A percentile compares a stretch with the other conserved stretches of the same genome.
These are phyloP conservation scores for Coniophora puteana DNA, from an alignment of 1,284 basidiomycete species.

Conservation along the genomic window DNA sequence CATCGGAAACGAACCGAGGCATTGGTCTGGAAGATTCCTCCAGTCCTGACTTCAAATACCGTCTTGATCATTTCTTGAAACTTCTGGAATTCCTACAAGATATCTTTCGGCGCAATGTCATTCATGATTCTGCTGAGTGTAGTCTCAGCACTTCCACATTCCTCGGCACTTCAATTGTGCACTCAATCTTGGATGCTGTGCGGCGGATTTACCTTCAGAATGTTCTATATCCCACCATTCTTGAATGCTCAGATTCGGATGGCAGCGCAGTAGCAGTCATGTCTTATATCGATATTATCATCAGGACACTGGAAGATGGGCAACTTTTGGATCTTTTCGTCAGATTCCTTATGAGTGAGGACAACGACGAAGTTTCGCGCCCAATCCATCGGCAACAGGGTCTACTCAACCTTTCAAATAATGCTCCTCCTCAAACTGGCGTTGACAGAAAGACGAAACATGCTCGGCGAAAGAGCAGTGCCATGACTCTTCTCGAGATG, in stretches of 20 bases:
- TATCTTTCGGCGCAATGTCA: conserved; percentile 64
- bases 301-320: conserved; percentile 72
- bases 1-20: conserved; percentile 49
- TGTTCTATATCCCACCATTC: conserved; percentile 88
- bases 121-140: conserved; percentile 34
- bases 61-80: conserved; percentile 86
- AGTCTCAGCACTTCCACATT: conserved; percentile 52
- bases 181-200: conserved; percentile 79
- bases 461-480: conserved; percentile 73
- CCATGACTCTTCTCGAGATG: conserved; percentile 80
- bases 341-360: conserved; percentile 79
- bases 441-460: conserved; percentile 41
- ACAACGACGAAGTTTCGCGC: conserved; percentile 60
- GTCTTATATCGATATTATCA: conserved; percentile 92
- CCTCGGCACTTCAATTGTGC: conserved; percentile 76
- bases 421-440: conserved; percentile 32
- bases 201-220: conserved; percentile 90
- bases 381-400: conserved; percentile 39
- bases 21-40: conserved; percentile 75
- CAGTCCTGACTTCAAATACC: conserved; percentile 72
- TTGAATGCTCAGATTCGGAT: conserved; percentile 90
- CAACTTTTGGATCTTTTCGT: conserved; percentile 70
- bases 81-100: conserved; percentile 92
- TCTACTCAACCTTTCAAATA: conserved; percentile 42
- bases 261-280: conserved; percentile 95